These are phyloP conservation scores for Trichoderma hamatum DNA, from an alignment of 2,329 filamentous ascomycete species.

Conservation along the genomic window DNA sequence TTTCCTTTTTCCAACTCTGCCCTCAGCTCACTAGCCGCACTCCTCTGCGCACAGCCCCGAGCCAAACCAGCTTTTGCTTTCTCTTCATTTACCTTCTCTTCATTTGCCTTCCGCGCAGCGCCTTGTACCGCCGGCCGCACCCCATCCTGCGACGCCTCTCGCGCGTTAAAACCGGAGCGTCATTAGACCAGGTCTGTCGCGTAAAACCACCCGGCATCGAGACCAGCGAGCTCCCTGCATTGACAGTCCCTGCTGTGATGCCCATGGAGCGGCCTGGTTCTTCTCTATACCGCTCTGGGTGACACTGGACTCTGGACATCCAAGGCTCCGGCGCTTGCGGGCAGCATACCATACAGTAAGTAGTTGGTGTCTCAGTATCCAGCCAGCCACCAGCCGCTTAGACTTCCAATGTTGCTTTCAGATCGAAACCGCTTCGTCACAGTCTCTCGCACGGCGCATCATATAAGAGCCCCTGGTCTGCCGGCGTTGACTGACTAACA, in stretches of 20 bases:
- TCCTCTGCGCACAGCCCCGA: neutral
- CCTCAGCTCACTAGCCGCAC: conserved; percentile 7
- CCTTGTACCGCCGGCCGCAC: neutral
- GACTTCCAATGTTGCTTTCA: neutral
- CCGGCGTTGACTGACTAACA: neutral
- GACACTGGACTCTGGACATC: neutral
- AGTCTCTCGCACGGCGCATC: neutral
- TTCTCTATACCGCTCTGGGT: neutral
- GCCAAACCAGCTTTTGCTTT: neutral
- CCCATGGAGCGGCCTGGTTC: neutral
- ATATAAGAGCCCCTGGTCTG: neutral
- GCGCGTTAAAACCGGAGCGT: conserved; percentile 32
- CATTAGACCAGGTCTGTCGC: neutral
- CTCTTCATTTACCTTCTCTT: neutral
- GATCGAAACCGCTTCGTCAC: neutral
- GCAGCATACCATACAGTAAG: neutral
- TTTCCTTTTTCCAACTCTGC: neutral
- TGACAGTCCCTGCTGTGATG: neutral
- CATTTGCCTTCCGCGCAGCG: neutral
- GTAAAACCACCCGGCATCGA: neutral
- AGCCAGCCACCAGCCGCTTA: neutral
- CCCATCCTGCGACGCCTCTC: conserved; percentile 40
- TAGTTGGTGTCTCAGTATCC: neutral
- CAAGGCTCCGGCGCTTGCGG: neutral
- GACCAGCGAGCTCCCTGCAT: conserved; percentile 1